Evolutionary conservation across 164 flowering plant genomes (phyloP), one percentile per base, ranked within the genome.

Genomic region (Euptelea pleiosperma): DNA sequence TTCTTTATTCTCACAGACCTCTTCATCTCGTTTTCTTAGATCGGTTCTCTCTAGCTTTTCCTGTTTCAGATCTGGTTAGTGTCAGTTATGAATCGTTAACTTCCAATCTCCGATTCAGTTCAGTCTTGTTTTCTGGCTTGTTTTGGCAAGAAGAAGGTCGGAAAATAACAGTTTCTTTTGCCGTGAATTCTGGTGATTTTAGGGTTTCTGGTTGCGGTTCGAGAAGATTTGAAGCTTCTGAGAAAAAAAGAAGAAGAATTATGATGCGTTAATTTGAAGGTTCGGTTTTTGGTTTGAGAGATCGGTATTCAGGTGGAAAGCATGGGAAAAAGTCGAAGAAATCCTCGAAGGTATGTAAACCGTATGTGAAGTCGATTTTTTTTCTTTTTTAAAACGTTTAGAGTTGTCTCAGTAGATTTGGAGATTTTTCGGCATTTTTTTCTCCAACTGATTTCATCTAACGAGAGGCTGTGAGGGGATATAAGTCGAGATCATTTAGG

Each of bases 61-160:
- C 4, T 33, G n/a, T n/a, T 28, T 26, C 33, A 48, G 52, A 48
- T 48, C 33, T 48, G 52, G 52, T 12, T 3, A 48, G 25, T 48
- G 24, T 11, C 52, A 48, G 14, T 26, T n/a, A 48, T 48, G 52
- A 24, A 25, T 25, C 52, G 29, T 26, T 12, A 24, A n/a, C 11
- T 48, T 26, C 25, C 15, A 9, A 30, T 48, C 30, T 1, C 11
- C 52, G 12, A 4, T n/a, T n/a, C n/a, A n/a, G n/a, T n/a, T n/a
- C n/a, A n/a, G n/a, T n/a, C 6, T 24, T 3, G 31, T 12, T 45
- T 18, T 21, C 49, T 45, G 49, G 11, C 8, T 1, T 6, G 24
- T n/a, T 14, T 8, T 10, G 19, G 49, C 28, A n/a, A n/a, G n/a
- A n/a, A 14, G 24, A 1, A 45, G 21, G 21, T 45, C 7, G 49